phyloP scores from a whole-genome alignment of 805 yeast species.

The Metschnikowia shivogae region DNA sequence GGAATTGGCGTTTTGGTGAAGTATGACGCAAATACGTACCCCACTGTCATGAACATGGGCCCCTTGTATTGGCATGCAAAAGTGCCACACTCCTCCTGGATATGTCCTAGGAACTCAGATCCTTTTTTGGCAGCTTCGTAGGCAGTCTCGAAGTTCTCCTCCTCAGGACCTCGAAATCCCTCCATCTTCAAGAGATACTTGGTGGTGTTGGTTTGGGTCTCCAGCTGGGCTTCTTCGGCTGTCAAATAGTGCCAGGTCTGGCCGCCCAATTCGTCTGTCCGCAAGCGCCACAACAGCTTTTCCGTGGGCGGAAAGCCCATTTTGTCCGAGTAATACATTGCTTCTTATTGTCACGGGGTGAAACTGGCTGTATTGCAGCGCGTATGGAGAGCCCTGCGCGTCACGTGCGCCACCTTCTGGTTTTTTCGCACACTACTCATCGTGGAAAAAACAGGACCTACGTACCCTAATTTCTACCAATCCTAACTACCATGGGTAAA shows the following conservation, averaged over 20 bases:
- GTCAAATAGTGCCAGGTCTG: constrained; percentile 73
- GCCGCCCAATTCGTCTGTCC: constrained; percentile 66
- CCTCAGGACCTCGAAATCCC: constrained; percentile 33
- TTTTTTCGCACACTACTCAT: constrained; percentile 5
- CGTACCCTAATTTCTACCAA: not conserved
- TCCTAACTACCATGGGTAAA: constrained; percentile 1
- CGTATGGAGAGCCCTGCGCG: constrained; percentile 1
- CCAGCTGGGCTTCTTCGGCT: constrained; percentile 32
- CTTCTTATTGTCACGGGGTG: too few relatives aligned
- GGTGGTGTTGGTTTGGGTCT: constrained; percentile 52
- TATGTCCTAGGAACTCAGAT: constrained; percentile 57
- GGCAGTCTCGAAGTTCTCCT: constrained; percentile 39
- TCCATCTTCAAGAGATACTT: constrained; percentile 50
- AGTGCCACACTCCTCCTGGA: constrained; percentile 78
- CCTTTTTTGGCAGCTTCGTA: constrained; percentile 67
- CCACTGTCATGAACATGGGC: constrained; percentile 96
- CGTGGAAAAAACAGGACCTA: constrained; percentile 3
- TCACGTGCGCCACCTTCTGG: constrained; percentile 1
- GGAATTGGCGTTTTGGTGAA: constrained; percentile 67
- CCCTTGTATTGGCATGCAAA: constrained; percentile 95
- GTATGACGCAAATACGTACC: constrained; percentile 73
- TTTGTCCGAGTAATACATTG: constrained; percentile 57
- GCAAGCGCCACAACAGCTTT: constrained; percentile 66
- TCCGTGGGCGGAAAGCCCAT: constrained; percentile 69
- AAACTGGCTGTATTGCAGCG: not conserved